Evolutionary conservation across 495 filamentous ascomycete species (phyloP).

Genomic region (Hypomontagnella monticulosa): DNA sequence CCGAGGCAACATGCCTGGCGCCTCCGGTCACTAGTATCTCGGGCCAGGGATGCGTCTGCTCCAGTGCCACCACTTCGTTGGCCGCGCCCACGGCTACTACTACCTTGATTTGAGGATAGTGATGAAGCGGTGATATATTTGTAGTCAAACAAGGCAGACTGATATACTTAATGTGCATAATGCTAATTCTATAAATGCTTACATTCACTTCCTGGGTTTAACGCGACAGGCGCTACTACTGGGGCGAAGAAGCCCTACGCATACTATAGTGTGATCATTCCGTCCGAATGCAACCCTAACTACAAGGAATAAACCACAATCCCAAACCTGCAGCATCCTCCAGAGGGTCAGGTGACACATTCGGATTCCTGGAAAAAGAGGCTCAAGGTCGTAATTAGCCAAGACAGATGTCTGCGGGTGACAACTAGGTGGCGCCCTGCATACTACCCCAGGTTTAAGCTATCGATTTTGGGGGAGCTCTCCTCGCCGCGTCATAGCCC

Average conservation of each 20-base stretch:
- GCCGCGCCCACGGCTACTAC: constrained; percentile 20
- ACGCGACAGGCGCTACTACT: background rate
- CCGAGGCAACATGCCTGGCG: constrained; percentile 60
- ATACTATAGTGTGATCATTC: constrained; percentile 15
- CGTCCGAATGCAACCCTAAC: constrained; percentile 27
- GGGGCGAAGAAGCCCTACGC: constrained; percentile 2
- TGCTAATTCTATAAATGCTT: constrained; percentile 1
- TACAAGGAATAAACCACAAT: constrained; percentile 5
- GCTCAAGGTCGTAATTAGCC: constrained; percentile 23
- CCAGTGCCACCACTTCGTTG: constrained; percentile 48
- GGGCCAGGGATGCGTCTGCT: constrained; percentile 57
- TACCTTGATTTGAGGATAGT: background rate
- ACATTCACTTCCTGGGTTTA: background rate
- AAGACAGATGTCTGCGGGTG: constrained; percentile 17
- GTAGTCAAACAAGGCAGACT: background rate
- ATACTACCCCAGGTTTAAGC: background rate
- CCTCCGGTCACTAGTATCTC: constrained; percentile 60
- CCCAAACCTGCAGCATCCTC: background rate
- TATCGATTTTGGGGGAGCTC: background rate
- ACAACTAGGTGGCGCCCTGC: background rate
- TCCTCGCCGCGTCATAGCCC: constrained; percentile 4
- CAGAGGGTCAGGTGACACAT: constrained; percentile 9
- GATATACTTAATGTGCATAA: constrained; percentile 8
- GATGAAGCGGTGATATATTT: background rate
- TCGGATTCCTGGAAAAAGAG: constrained; percentile 4